These are phyloP conservation scores for Xylariaceae sp. DNA, from an alignment of 2,329 filamentous ascomycete species.

Conservation along the genomic window DNA sequence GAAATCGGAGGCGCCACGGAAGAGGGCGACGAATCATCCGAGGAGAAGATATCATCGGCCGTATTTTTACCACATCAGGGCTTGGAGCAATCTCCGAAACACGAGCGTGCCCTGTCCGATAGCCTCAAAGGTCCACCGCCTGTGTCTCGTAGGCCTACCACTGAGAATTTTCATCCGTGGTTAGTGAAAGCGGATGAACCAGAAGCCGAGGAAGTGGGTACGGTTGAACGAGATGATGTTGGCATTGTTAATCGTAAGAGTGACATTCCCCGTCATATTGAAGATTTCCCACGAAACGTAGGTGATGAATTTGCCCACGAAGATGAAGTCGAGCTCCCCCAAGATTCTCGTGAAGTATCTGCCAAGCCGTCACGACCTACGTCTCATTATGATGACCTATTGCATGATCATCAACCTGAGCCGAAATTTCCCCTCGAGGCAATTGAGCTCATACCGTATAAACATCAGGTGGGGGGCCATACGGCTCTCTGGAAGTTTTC, in stretches of 20 bases:
- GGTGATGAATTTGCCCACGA: constrained; percentile 46
- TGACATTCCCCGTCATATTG: constrained; percentile 28
- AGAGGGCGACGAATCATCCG: constrained; percentile 66
- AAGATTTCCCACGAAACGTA: constrained; percentile 39
- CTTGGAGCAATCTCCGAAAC: constrained; percentile 44
- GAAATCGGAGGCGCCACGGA: constrained; percentile 45
- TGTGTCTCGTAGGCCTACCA: constrained; percentile 31
- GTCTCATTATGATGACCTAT: constrained; percentile 50
- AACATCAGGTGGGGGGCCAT: constrained; percentile 95
- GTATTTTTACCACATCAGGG: constrained; percentile 79
- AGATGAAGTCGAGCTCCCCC: constrained; percentile 45
- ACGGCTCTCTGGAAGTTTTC: constrained; percentile 97
- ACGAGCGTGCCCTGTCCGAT: constrained; percentile 31
- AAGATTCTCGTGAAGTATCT: constrained; percentile 37
- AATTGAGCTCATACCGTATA: constrained; percentile 95
- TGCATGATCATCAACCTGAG: constrained; percentile 55
- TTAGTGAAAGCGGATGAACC: constrained; percentile 61
- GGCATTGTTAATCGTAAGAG: constrained; percentile 31
- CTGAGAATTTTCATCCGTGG: constrained; percentile 53
- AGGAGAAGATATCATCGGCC: constrained; percentile 86
- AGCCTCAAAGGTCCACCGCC: constrained; percentile 36
- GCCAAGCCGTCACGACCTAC: constrained; percentile 42
- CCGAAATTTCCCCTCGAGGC: constrained; percentile 74
- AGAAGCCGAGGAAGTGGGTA: constrained; percentile 39
- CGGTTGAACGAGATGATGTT: constrained; percentile 41